Conservation (phyloP, 768 basidiomycete genomes). For the Candolleomyces eurysporus region DNA sequence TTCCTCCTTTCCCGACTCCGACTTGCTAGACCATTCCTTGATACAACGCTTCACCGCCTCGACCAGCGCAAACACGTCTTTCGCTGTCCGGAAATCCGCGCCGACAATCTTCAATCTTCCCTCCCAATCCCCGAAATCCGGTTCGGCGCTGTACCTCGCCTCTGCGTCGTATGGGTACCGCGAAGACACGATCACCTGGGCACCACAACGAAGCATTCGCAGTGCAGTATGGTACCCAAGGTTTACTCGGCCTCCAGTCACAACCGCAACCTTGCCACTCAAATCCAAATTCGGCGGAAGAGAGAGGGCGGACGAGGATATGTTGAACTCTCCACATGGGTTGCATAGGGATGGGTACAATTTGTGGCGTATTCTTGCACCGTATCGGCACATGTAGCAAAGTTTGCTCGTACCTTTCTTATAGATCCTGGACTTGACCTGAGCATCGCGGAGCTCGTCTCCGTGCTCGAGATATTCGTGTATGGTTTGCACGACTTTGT, state of each 20-base stretch:
- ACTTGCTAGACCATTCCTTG: constrained; percentile 9
- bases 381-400: constrained; percentile 28
- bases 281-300: constrained; percentile 25
- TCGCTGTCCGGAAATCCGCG: constrained; percentile 32
- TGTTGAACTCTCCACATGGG: constrained; percentile 29
- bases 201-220: constrained; percentile 30
- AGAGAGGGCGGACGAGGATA: constrained; percentile 23
- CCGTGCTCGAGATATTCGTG: constrained; percentile 15
- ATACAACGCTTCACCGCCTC: constrained; percentile 20
- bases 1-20: constrained; percentile 3
- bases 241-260: constrained; percentile 35
- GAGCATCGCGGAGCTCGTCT: neutral
- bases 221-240: constrained; percentile 30
- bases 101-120: constrained; percentile 27
- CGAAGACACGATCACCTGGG: constrained; percentile 27
- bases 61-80: constrained; percentile 31
- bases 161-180: constrained; percentile 33
- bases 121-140: constrained; percentile 24
- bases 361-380: constrained; percentile 16
- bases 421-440: neutral
- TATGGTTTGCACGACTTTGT: constrained; percentile 16
- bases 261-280: constrained; percentile 23
- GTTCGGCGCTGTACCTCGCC: constrained; percentile 24
- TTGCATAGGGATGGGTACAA: constrained; percentile 23
- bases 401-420: neutral